phyloP scores from a whole-genome alignment of 2,329 filamentous ascomycete genomes.

The Aureobasidium mangrovei region DNA sequence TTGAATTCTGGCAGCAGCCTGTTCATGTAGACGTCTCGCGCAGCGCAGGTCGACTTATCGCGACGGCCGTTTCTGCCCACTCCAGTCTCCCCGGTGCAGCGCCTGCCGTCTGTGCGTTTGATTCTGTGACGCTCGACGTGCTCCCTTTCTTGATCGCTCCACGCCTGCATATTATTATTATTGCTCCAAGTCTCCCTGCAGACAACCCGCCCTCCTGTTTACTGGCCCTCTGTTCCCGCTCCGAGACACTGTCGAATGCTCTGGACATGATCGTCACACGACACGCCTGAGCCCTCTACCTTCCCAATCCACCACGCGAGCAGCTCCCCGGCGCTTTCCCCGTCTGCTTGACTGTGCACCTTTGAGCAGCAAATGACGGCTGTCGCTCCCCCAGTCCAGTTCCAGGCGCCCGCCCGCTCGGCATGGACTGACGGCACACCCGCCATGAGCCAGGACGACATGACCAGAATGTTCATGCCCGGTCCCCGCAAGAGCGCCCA shows the following conservation, averaged over 20 bases:
- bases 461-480: slow-evolving; percentile 61
- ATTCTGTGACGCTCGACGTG: slow-evolving; percentile 10
- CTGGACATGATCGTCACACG: slow-evolving; percentile 12
- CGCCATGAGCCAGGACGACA: slow-evolving; percentile 75
- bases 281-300: slow-evolving; percentile 2
- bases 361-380: slow-evolving; percentile 48
- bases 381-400: slow-evolving; percentile 55
- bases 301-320: slow-evolving; percentile 2
- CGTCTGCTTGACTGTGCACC: slow-evolving; percentile 2
- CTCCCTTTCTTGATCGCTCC: slow-evolving; percentile 10
- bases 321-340: slow-evolving; percentile 15
- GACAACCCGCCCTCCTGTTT: neutral
- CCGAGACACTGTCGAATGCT: neutral
- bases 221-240: neutral
- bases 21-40: no score
- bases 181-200: neutral
- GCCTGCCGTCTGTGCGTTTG: slow-evolving; percentile 1
- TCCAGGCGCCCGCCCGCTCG: slow-evolving; percentile 53
- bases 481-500: slow-evolving; percentile 75
- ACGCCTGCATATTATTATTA: slow-evolving; percentile 6
- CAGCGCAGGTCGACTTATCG: no score
- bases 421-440: slow-evolving; percentile 52
- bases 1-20: no score
- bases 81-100: neutral
- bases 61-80: no score